Percentiles rank a stretch among this genome's conserved stretches.
Conservation (phyloP, 2,329 filamentous ascomycete species). For the Aspergillus fumigatus region DNA sequence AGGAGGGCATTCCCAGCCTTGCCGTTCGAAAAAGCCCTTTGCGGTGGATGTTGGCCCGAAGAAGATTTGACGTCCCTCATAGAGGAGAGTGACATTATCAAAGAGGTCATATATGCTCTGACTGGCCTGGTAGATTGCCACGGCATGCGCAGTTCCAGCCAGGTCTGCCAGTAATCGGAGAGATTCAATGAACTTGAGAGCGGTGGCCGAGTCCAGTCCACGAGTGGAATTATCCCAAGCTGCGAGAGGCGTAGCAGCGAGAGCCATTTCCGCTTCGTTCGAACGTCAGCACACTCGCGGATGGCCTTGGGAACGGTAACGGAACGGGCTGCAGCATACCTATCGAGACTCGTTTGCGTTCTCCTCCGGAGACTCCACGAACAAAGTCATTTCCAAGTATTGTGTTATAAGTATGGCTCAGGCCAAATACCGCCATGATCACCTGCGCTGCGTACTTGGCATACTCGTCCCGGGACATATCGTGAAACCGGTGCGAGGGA, state of each 20-base stretch:
- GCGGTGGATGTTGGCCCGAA: slow-evolving; percentile 60
- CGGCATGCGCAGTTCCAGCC: slow-evolving; percentile 41
- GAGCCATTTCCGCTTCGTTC: slow-evolving; percentile 51
- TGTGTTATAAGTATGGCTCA: slow-evolving; percentile 46
- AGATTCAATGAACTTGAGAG: slow-evolving; percentile 50
- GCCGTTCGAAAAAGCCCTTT: slow-evolving; percentile 60
- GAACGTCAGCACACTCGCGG: not conserved
- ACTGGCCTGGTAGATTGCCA: slow-evolving; percentile 49
- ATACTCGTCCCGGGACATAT: slow-evolving; percentile 32
- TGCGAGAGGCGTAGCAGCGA: slow-evolving; percentile 41
- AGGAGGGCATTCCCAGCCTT: slow-evolving; percentile 64
- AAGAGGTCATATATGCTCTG: slow-evolving; percentile 49
- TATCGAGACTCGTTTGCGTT: slow-evolving; percentile 50
- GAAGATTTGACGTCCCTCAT: slow-evolving; percentile 70
- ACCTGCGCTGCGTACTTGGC: slow-evolving; percentile 40
- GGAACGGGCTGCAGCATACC: not conserved
- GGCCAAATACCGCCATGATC: slow-evolving; percentile 36
- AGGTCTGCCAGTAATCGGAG: slow-evolving; percentile 45
- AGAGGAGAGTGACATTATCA: slow-evolving; percentile 65
- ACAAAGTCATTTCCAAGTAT: slow-evolving; percentile 51
- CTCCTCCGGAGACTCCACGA: slow-evolving; percentile 56
- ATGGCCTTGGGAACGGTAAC: not conserved
- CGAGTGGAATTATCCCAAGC: slow-evolving; percentile 43
- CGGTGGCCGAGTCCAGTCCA: slow-evolving; percentile 48
- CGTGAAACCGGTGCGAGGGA: slow-evolving; percentile 27